These are phyloP conservation scores for Panicum miliaceum DNA, from an alignment of 176 grass and related monocot genomes.

Conservation along the genomic window DNA sequence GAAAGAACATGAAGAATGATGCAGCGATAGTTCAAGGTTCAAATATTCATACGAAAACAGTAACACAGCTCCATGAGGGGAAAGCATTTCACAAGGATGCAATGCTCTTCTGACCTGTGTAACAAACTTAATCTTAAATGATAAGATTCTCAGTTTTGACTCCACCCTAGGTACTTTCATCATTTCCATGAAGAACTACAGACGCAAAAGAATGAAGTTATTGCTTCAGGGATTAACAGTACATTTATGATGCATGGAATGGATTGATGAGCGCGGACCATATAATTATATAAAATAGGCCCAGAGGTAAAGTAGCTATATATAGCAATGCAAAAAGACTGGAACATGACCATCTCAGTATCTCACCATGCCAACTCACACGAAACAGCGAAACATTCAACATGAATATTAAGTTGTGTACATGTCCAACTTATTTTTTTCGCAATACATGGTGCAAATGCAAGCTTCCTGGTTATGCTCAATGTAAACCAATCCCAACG, in stretches of 20 bases:
- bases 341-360: neutral
- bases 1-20: constrained; percentile 40
- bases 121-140: constrained; percentile 83
- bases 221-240: constrained; percentile 22
- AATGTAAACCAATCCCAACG: constrained; percentile 6
- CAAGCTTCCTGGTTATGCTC: neutral
- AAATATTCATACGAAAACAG: neutral
- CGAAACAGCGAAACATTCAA: constrained; percentile 5
- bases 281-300: constrained; percentile 8
- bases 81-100: constrained; percentile 11
- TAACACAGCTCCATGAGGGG: neutral
- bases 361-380: constrained; percentile 21
- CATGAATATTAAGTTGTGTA: neutral
- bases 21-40: constrained; percentile 9
- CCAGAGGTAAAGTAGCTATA: constrained; percentile 17
- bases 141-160: constrained; percentile 84
- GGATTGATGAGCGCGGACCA: neutral
- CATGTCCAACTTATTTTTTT: neutral
- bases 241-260: constrained; percentile 24
- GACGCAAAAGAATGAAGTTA: constrained; percentile 34
- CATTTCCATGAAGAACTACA: constrained; percentile 90
- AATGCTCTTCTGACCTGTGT: constrained; percentile 68
- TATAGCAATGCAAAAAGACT: neutral
- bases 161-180: constrained; percentile 98
- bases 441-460: neutral